Evolutionary conservation across 2,329 filamentous ascomycete species (phyloP), one percentile per base, ranked within the genome.

Genomic region (Apiospora malaysiana): DNA sequence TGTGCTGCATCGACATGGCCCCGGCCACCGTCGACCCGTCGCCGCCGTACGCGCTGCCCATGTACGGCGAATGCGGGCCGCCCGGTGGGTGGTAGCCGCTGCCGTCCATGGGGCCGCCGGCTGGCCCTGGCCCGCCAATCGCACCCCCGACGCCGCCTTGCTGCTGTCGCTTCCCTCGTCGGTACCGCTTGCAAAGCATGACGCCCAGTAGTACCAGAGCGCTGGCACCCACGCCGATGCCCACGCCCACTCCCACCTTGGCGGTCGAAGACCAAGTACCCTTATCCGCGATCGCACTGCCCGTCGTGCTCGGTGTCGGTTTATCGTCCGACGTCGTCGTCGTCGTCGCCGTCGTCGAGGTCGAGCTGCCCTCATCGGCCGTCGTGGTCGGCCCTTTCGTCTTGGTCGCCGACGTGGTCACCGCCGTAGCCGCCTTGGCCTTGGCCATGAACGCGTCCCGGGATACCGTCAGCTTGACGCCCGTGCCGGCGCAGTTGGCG

Each of bases 381-480:
- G 72, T 77, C 6, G 73, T 69, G 5, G 72, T 66, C 18, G 75
- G 27, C 47, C 70, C 42, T 10, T 72, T 67, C 2, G 72, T 72
- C 9, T 69, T 71, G 5, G 73, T 63, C 0, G 76, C 56, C 2
- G 76, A 73, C 12, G 75, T 71, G 25, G 74, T 69, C 25, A 70
- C 72, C 2, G 71, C 74, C 47, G 66, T 76, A 18, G 75, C 73
- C 21, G 76, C 76, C 5, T 72, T 69, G 47, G 77, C 82, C 14
- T 78, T 78, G 0, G 76, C 76, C 70, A 86, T 70, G 72, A 86
- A 88, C 25, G 83, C 79, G 32, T 78, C 73, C 74, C 84, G 78
- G 21, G 78, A 78, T 0, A 89, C 75, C 37, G 75, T 76, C 25
- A 89, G 76, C 0, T 83, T 83, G 9, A 85, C 86, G 2, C 80